A percentile compares a stretch with the other conserved stretches of the same genome.
Conservation (phyloP, 345 rosid genomes). For the Cardamine chenopodiifolia region DNA sequence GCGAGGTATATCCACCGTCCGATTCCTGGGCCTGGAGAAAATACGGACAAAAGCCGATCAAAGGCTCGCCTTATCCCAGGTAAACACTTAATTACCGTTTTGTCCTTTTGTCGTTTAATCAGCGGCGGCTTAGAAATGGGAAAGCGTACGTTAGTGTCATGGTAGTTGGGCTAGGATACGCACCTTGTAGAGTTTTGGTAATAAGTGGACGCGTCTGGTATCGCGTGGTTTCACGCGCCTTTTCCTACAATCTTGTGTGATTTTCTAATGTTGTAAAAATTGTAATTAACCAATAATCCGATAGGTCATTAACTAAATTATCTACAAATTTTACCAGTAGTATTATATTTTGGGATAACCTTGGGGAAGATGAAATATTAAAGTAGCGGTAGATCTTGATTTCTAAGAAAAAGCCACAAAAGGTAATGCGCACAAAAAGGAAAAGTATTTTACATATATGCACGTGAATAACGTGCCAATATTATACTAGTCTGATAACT, state of each 20-base stretch:
- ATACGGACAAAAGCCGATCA: constrained; percentile 85
- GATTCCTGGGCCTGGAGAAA: constrained; percentile 93
- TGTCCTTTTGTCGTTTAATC: constrained; percentile 3
- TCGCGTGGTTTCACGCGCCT: constrained; percentile 35
- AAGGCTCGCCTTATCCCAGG: constrained; percentile 86
- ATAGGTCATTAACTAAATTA: constrained; percentile 2
- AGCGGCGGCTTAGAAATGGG: constrained; percentile 23
- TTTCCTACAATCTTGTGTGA: neutral
- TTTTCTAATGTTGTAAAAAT: neutral
- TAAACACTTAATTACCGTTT: constrained; percentile 31
- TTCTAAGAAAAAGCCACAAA: constrained; percentile 15
- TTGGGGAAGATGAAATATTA: constrained; percentile 30
- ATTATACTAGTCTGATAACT: neutral
- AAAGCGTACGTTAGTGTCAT: constrained; percentile 31
- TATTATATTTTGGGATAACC: constrained; percentile 14
- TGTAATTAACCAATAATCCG: neutral
- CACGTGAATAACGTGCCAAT: constrained; percentile 42
- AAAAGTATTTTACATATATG: constrained; percentile 16
- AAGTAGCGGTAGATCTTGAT: constrained; percentile 34
- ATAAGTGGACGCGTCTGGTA: neutral
- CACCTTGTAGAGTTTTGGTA: constrained; percentile 1
- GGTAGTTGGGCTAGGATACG: constrained; percentile 43
- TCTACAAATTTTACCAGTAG: neutral
- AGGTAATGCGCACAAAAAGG: constrained; percentile 37
- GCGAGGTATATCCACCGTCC: constrained; percentile 68